Evolutionary conservation across 1,284 basidiomycete species (phyloP).

Genomic region (Sanghuangporus baumii): DNA sequence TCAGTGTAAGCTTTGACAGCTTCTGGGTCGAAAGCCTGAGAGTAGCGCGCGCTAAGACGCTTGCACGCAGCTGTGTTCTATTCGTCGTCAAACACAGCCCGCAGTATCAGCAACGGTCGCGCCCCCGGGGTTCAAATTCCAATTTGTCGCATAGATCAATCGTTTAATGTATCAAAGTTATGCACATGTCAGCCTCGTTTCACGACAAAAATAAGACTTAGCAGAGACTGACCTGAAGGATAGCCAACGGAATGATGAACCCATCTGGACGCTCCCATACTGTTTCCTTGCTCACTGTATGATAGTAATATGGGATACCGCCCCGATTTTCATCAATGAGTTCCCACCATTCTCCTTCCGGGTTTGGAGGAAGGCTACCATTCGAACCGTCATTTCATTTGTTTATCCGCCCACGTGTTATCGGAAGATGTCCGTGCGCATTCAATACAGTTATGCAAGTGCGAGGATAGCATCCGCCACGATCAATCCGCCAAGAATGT

Average conservation of each 20-base stretch:
- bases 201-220: background rate
- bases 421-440: background rate
- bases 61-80: slow-evolving; percentile 74
- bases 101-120: background rate
- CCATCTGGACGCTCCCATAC: slow-evolving; percentile 84
- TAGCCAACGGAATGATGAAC: slow-evolving; percentile 85
- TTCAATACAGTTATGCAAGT: background rate
- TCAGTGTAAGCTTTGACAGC: slow-evolving; percentile 2
- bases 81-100: background rate
- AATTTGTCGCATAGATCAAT: too few relatives aligned
- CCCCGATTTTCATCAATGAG: slow-evolving; percentile 74
- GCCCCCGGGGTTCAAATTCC: background rate
- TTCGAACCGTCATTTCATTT: background rate
- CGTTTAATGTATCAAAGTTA: background rate
- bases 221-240: slow-evolving; percentile 62
- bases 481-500: background rate
- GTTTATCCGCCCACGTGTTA: background rate
- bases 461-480: background rate
- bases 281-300: slow-evolving; percentile 82
- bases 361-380: slow-evolving; percentile 70
- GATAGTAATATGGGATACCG: slow-evolving; percentile 87
- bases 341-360: slow-evolving; percentile 95
- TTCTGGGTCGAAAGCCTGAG: slow-evolving; percentile 13
- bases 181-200: background rate
- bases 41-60: slow-evolving; percentile 38